Conservation (phyloP, 192 early-diverging fungal genomes). For the Jimgerdemannia flammicorona region DNA sequence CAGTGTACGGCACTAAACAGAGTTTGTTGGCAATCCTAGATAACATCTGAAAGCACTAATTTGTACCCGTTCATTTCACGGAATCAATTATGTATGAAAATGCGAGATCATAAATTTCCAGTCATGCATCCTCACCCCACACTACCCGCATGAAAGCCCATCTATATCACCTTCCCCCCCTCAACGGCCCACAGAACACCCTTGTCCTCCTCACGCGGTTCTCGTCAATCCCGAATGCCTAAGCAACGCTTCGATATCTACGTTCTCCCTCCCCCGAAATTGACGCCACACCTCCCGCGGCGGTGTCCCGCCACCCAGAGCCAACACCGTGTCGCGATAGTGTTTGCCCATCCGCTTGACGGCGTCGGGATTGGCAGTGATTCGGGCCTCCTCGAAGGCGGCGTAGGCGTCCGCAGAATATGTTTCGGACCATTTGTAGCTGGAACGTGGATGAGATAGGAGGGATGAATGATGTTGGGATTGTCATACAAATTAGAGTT, state of each 20-base stretch:
- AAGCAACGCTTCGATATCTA: constrained; percentile 47
- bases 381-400: constrained; percentile 46
- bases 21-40: too few species aligned
- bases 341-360: constrained; percentile 32
- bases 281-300: constrained; percentile 49
- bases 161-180: too few species aligned
- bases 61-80: too few species aligned
- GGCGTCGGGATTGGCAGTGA: neutral
- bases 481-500: neutral
- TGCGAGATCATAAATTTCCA: too few species aligned
- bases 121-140: neutral
- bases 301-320: constrained; percentile 51
- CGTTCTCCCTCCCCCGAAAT: constrained; percentile 47
- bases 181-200: too few species aligned
- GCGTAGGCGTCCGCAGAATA: constrained; percentile 63
- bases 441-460: neutral
- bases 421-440: constrained; percentile 60
- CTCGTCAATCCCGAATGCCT: constrained; percentile 42
- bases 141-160: too few species aligned
- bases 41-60: too few species aligned
- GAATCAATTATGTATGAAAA: too few species aligned
- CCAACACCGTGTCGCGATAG: constrained; percentile 54
- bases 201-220: neutral
- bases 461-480: neutral
- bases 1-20: too few species aligned